Evolutionary conservation across 2,329 filamentous ascomycete genomes (phyloP).

Genomic region (Chaetomium strumarium): DNA sequence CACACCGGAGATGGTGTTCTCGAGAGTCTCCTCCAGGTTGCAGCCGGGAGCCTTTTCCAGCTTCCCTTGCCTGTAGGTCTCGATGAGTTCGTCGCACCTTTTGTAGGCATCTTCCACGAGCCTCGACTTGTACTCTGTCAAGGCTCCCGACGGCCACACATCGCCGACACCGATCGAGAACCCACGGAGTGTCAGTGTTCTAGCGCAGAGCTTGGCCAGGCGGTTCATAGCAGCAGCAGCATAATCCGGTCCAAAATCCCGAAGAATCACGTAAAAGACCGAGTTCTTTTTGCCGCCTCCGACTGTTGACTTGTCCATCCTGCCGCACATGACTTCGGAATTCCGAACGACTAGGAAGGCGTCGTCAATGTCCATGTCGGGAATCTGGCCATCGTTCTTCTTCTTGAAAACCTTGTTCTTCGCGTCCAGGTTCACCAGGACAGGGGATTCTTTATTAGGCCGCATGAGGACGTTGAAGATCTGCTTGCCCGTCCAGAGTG

Average conservation of each 20-base stretch:
- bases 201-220: slow-evolving; percentile 81
- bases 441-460: slow-evolving; percentile 75
- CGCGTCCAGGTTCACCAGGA: slow-evolving; percentile 87
- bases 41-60: slow-evolving; percentile 83
- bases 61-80: slow-evolving; percentile 71
- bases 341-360: slow-evolving; percentile 90
- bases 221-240: slow-evolving; percentile 92
- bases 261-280: slow-evolving; percentile 91
- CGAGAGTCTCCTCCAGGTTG: slow-evolving; percentile 85
- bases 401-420: slow-evolving; percentile 76
- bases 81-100: slow-evolving; percentile 77
- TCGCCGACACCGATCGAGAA: slow-evolving; percentile 97
- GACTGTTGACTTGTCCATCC: slow-evolving; percentile 98
- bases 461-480: slow-evolving; percentile 88
- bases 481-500: slow-evolving; percentile 95
- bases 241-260: slow-evolving; percentile 87
- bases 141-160: slow-evolving; percentile 71
- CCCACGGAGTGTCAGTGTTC: slow-evolving; percentile 81
- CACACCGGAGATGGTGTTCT: slow-evolving; percentile 85
- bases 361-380: slow-evolving; percentile 79
- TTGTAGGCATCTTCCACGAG: slow-evolving; percentile 74
- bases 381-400: slow-evolving; percentile 49
- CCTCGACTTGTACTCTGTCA: slow-evolving; percentile 66
- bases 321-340: slow-evolving; percentile 93
- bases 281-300: slow-evolving; percentile 96